phyloP scores from a whole-genome alignment of 2,329 filamentous ascomycete genomes.

The Fusarium succisae region DNA sequence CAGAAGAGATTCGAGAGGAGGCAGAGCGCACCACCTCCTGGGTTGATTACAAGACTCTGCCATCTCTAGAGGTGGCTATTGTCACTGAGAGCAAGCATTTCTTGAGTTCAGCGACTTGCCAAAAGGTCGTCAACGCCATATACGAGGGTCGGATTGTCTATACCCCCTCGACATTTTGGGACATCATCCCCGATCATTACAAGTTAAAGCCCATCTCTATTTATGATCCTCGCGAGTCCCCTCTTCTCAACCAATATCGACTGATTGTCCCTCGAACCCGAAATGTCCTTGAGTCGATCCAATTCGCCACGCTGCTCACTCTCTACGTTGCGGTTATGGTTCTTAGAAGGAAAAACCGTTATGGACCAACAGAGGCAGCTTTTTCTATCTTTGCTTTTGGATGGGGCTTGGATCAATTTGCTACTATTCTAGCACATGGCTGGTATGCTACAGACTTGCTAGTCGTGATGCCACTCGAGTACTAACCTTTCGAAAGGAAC shows the following conservation, averaged over 20 bases:
- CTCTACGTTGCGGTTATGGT: constrained; percentile 80
- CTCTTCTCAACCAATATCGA: constrained; percentile 84
- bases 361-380: constrained; percentile 68
- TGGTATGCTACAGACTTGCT: constrained; percentile 52
- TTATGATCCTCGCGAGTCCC: constrained; percentile 80
- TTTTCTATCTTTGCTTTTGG: constrained; percentile 81
- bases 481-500: constrained; percentile 58
- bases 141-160: constrained; percentile 84
- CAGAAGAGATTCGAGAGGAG: constrained; percentile 69
- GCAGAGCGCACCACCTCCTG: constrained; percentile 60
- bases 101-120: constrained; percentile 78
- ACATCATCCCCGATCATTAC: constrained; percentile 87
- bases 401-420: constrained; percentile 82
- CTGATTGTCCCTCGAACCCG: constrained; percentile 83
- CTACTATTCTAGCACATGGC: constrained; percentile 78
- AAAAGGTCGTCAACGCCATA: constrained; percentile 84
- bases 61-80: constrained; percentile 84
- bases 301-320: constrained; percentile 75
- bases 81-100: constrained; percentile 84
- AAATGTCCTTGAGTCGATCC: constrained; percentile 77
- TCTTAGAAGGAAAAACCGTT: constrained; percentile 65
- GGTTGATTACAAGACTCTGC: constrained; percentile 68
- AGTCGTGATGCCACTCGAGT: neutral
- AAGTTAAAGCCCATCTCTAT: constrained; percentile 84
- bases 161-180: constrained; percentile 82